phyloP scores from a whole-genome alignment of 2,329 filamentous ascomycete genomes.

The Ceratocystis ficicola region DNA sequence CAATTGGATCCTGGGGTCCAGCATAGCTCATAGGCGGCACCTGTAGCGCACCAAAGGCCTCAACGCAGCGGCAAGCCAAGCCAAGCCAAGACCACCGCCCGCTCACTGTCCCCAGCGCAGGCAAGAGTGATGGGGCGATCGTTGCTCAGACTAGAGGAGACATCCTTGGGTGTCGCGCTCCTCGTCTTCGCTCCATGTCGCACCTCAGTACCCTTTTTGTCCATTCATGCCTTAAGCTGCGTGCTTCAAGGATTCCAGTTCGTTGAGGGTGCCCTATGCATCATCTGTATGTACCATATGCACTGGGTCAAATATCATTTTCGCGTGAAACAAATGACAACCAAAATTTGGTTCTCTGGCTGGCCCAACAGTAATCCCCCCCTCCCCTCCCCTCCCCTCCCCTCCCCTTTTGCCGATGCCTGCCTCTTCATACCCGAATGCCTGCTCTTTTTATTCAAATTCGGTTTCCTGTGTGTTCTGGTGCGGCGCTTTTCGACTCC shows the following conservation, averaged over 20 bases:
- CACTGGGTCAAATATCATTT: not conserved
- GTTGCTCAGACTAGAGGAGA: not conserved
- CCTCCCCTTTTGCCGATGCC: too few species aligned
- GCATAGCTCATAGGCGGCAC: not conserved
- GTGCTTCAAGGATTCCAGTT: not conserved
- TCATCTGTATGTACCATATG: not conserved
- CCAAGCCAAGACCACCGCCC: too few species aligned
- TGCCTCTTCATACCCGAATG: too few species aligned
- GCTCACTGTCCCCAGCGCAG: too few species aligned
- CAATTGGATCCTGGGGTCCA: not conserved
- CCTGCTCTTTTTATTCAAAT: not conserved
- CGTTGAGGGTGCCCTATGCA: not conserved
- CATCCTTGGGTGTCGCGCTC: not conserved
- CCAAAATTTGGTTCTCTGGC: not conserved
- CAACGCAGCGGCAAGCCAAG: too few species aligned
- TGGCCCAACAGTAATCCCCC: not conserved
- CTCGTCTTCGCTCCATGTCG: too few species aligned
- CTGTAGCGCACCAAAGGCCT: too few species aligned
- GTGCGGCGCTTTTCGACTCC: too few species aligned
- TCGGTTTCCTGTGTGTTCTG: too few species aligned
- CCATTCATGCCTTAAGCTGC: not conserved
- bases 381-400: too few species aligned
- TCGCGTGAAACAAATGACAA: not conserved
- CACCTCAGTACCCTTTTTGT: not conserved
- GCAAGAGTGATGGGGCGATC: too few species aligned